phyloP scores from a whole-genome alignment of 2,329 filamentous ascomycete species.

The Rutstroemia sp. region DNA sequence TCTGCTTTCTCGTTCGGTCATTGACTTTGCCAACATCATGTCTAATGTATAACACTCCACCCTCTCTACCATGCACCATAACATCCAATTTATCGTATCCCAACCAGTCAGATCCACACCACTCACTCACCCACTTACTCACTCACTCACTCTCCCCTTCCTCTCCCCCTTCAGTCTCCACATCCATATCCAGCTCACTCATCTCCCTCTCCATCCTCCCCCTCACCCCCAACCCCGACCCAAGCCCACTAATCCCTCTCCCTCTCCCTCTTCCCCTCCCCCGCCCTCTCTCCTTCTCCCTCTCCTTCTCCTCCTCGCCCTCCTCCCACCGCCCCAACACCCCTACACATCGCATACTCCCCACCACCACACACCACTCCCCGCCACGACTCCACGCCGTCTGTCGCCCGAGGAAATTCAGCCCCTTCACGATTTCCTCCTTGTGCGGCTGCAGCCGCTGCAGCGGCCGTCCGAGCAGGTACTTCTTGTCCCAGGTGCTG shows the following conservation, averaged over 20 bases:
- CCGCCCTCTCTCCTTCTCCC: not conserved
- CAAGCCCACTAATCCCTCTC: not conserved
- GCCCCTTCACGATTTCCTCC: slow-evolving; percentile 17
- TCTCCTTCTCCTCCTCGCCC: not conserved
- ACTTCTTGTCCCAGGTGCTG: slow-evolving; percentile 21
- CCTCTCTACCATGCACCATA: too few relatives aligned
- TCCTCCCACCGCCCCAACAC: slow-evolving; percentile 18
- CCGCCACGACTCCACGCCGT: slow-evolving; percentile 27
- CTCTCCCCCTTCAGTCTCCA: too few relatives aligned
- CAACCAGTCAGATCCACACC: not conserved
- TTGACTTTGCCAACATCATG: not conserved
- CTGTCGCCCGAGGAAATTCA: slow-evolving; percentile 22
- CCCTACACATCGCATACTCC: slow-evolving; percentile 21
- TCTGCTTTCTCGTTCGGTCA: not conserved
- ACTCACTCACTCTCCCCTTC: not conserved
- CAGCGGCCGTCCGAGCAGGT: slow-evolving; percentile 16
- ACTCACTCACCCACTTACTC: not conserved
- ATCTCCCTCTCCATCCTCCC: too few relatives aligned
- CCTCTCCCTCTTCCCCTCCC: not conserved
- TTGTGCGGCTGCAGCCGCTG: slow-evolving; percentile 18
- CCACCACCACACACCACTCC: slow-evolving; percentile 27
- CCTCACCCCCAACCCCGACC: too few relatives aligned
- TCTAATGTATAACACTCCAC: not conserved
- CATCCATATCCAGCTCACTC: too few relatives aligned
- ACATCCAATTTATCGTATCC: not conserved